Evolutionary conservation across 768 basidiomycete genomes (phyloP).

Genomic region (Kwoniella dejecticola): DNA sequence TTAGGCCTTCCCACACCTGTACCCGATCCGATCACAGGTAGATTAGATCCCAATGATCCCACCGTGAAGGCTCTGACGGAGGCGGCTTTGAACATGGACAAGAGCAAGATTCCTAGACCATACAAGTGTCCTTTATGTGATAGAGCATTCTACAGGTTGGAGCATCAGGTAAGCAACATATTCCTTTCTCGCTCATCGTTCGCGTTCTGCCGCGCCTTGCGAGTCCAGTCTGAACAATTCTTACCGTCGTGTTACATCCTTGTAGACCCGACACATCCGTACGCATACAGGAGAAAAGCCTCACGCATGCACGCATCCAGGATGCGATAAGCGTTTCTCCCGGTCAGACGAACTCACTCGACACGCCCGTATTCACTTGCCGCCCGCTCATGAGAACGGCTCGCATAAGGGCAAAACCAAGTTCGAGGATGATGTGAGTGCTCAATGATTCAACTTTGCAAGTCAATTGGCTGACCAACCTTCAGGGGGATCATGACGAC

Average conservation of each 20-base stretch:
- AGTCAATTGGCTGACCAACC: neutral
- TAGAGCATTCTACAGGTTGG: constrained; percentile 91
- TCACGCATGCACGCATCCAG: constrained; percentile 83
- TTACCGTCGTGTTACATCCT: neutral
- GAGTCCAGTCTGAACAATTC: too few relatives aligned
- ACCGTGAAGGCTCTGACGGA: constrained; percentile 56
- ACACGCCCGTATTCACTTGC: constrained; percentile 83
- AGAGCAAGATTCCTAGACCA: constrained; percentile 66
- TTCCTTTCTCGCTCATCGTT: neutral
- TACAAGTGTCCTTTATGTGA: constrained; percentile 98
- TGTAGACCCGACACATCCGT: constrained; percentile 91
- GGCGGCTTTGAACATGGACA: constrained; percentile 58
- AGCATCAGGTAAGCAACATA: constrained; percentile 81
- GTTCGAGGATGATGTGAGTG: constrained; percentile 65
- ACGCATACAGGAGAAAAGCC: constrained; percentile 99
- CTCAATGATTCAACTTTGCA: neutral
- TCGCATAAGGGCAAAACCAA: constrained; percentile 52
- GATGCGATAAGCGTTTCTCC: constrained; percentile 98
- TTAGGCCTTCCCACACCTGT: constrained; percentile 33
- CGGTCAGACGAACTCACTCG: constrained; percentile 98
- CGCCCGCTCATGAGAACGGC: constrained; percentile 69
- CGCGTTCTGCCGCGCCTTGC: too few relatives aligned
- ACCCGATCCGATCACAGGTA: constrained; percentile 55
- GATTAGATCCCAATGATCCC: constrained; percentile 56
- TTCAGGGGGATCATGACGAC: constrained; percentile 37